Base-by-base conservation (phyloP, 176 grass and related monocot species). In the Oryza meridionalis region DNA sequence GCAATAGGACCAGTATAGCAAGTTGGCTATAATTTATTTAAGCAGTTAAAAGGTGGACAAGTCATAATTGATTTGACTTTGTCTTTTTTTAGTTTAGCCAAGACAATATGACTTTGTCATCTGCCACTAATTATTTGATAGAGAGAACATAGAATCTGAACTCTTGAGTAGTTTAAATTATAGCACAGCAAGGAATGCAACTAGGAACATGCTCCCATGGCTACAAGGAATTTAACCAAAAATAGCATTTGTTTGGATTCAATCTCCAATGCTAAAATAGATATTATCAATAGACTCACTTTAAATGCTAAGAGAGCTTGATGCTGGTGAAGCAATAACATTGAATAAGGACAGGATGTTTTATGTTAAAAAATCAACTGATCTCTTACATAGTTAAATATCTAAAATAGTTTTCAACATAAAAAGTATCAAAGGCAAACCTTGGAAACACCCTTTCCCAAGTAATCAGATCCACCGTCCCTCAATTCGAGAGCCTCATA, bases 381-480 rank as follows among this genome's bases (percentile, higher is more conserved):
- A 55, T 19, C 14, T 55, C 50, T 55, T 58, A 21, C 19, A 58
- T 21, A 58, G 17, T 21, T 58, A 58, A 1, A 19, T 4, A 55
- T 55, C 49, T 1, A 1, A 35, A 5, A 67, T 49, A 15, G 7
- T 10, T 43, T 74, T 37, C 3, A 45, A 25, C 21, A 72, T 77
- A 24, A 69, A 55, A 55, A 2, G 7, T 27, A 4, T 38, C 71
- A 3, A 14, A 19, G 19, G 1, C 55, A 72, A 80, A 95, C 93
- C 93, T 95, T 95, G 24, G 82, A 91, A 47, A 95, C 90, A 79
- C 93, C 93, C 84, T 95, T 92, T 24, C 93, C 93, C 82, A 95
- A 8, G 77, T 95, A 95, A 67, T 95, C 93, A 74, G 93, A 92
- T 71, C 93, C 93, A 75, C 93, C 93, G 67, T 95, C 93, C 82